These are phyloP conservation scores for Arachnomyces sp. DNA, from an alignment of 2,329 filamentous ascomycete species.

Conservation along the genomic window DNA sequence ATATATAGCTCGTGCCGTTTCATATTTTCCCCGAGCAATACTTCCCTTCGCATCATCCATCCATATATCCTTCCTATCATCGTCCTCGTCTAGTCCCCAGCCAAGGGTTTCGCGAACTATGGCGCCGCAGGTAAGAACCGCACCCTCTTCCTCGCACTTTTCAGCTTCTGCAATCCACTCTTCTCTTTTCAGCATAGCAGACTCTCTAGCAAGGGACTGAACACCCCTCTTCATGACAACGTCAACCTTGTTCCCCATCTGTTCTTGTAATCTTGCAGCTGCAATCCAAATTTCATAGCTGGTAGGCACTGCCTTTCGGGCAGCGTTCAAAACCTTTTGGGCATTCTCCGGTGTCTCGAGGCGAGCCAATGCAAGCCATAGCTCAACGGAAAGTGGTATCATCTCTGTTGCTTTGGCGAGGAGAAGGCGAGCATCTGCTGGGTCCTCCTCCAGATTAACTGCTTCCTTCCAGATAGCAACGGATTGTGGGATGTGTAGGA, in stretches of 20 bases:
- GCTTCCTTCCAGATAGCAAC: constrained; percentile 97
- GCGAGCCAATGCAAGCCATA: constrained; percentile 89
- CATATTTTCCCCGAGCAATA: constrained; percentile 72
- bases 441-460: constrained; percentile 88
- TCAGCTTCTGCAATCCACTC: constrained; percentile 96
- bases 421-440: constrained; percentile 76
- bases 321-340: constrained; percentile 89
- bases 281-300: constrained; percentile 97
- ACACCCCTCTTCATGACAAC: constrained; percentile 85
- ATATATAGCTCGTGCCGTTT: constrained; percentile 88
- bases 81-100: constrained; percentile 88
- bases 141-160: constrained; percentile 86
- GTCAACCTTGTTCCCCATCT: constrained; percentile 79
- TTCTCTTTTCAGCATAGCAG: constrained; percentile 93
- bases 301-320: constrained; percentile 84
- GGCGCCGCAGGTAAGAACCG: constrained; percentile 72
- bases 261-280: constrained; percentile 77
- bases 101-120: constrained; percentile 91
- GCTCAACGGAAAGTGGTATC: constrained; percentile 83
- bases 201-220: constrained; percentile 78
- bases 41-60: constrained; percentile 82
- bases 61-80: constrained; percentile 93
- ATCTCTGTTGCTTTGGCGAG: constrained; percentile 93
- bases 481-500: constrained; percentile 88
- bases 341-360: constrained; percentile 86